phyloP scores from a whole-genome alignment of 345 rosid genomes.

The Melaleuca quinquenervia region DNA sequence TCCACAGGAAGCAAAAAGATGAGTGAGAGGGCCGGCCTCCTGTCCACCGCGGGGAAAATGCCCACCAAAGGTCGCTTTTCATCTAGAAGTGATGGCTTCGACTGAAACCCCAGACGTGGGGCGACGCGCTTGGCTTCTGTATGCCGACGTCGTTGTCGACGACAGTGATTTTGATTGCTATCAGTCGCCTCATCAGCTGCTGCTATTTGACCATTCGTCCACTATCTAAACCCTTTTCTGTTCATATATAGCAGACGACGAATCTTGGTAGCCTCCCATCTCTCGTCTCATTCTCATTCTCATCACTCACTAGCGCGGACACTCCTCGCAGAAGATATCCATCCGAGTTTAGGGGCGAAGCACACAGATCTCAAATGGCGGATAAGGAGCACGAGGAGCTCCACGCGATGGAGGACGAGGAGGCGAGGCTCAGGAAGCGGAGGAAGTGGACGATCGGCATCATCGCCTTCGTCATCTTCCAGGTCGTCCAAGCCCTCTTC shows the following conservation, averaged over 20 bases:
- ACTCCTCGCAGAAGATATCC: not conserved
- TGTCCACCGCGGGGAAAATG: too few species aligned
- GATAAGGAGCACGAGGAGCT: not conserved
- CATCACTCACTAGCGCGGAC: not conserved
- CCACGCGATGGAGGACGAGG: not conserved
- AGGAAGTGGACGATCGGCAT: constrained; percentile 6
- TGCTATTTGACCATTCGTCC: not conserved
- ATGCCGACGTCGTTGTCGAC: not conserved
- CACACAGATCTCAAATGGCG: not conserved
- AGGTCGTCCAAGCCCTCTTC: constrained; percentile 8
- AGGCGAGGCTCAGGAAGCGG: constrained; percentile 8
- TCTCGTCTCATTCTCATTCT: not conserved
- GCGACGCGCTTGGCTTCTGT: not conserved
- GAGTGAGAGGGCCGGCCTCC: not conserved
- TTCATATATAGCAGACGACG: not conserved
- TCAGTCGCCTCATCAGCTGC: not conserved
- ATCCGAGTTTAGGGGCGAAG: not conserved
- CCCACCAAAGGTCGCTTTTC: not conserved
- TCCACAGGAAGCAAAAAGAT: not conserved
- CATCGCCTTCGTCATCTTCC: constrained; percentile 13
- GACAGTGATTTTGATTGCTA: not conserved
- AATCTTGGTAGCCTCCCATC: not conserved
- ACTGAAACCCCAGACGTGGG: not conserved
- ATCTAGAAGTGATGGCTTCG: not conserved
- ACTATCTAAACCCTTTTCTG: not conserved